These are phyloP conservation scores for Hygrophila difformis DNA, from an alignment of 257 asterid genomes.

Conservation along the genomic window DNA sequence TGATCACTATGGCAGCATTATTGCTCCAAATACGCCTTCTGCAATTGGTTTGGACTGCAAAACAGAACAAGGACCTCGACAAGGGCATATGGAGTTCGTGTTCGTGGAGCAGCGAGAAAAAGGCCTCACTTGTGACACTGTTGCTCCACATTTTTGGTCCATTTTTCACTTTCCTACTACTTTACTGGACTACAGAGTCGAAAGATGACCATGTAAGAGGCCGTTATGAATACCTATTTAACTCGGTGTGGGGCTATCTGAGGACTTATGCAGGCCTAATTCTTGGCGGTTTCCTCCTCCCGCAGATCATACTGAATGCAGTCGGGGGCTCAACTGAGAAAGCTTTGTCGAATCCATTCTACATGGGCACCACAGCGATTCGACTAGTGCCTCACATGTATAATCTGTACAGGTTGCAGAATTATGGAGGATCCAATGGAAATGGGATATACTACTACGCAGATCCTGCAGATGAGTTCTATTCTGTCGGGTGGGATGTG, in stretches of 20 bases:
- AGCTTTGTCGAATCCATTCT: constrained; percentile 61
- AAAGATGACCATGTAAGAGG: no score
- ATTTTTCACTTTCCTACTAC: constrained; percentile 21
- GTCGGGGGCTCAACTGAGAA: constrained; percentile 41
- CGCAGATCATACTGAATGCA: constrained; percentile 67
- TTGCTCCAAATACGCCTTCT: constrained; percentile 41
- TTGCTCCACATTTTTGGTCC: constrained; percentile 37
- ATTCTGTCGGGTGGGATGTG: no score
- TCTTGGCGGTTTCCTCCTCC: constrained; percentile 72
- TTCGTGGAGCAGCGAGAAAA: constrained; percentile 31
- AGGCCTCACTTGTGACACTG: constrained; percentile 15
- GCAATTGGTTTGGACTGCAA: constrained; percentile 53
- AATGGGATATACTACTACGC: no score
- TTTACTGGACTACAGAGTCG: constrained; percentile 30
- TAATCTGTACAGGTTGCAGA: constrained; percentile 8
- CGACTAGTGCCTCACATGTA: constrained; percentile 73
- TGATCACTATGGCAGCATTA: constrained; percentile 48
- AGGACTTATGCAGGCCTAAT: constrained; percentile 66
- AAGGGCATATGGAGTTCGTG: no score
- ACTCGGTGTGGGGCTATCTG: constrained; percentile 3
- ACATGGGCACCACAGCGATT: constrained; percentile 56
- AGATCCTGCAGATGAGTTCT: no score
- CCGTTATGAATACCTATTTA: no score
- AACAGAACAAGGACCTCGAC: constrained; percentile 11
- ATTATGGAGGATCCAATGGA: no score